phyloP scores from a whole-genome alignment of 1,284 basidiomycete species.

The Apiotrichum brassicae region DNA sequence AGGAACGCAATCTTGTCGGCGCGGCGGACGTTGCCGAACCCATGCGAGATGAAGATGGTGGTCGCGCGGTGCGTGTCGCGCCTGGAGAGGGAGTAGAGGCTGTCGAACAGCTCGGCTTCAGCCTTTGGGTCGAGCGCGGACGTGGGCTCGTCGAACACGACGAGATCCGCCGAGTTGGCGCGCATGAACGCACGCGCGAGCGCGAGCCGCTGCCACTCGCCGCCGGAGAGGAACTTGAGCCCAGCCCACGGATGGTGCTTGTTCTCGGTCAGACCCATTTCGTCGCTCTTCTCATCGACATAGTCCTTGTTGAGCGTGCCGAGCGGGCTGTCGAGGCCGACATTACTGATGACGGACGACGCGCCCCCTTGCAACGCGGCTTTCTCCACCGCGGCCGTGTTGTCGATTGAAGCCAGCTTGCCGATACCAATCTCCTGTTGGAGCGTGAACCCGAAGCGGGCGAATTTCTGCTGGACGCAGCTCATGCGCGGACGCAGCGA shows the following conservation, averaged over 20 bases:
- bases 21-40: slow-evolving; percentile 49
- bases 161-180: slow-evolving; percentile 41
- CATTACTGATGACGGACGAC: neutral
- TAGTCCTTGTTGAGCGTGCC: too few species aligned
- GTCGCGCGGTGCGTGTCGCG: slow-evolving; percentile 51
- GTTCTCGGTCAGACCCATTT: neutral
- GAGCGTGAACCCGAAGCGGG: slow-evolving; percentile 65
- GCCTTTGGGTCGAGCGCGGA: slow-evolving; percentile 68
- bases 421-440: slow-evolving; percentile 72
- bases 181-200: slow-evolving; percentile 77
- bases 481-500: slow-evolving; percentile 65
- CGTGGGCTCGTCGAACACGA: slow-evolving; percentile 53
- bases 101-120: slow-evolving; percentile 65
- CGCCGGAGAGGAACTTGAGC: slow-evolving; percentile 6
- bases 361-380: slow-evolving; percentile 45
- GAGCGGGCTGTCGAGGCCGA: neutral
- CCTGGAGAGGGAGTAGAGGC: slow-evolving; percentile 33
- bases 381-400: too few species aligned
- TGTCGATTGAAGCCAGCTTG: too few species aligned
- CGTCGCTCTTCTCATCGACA: neutral
- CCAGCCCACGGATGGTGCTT: neutral
- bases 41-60: slow-evolving; percentile 75
- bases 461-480: slow-evolving; percentile 72
- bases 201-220: slow-evolving; percentile 75
- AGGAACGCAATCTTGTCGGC: slow-evolving; percentile 54